Base-by-base conservation (phyloP, 169 alveolate genomes). In the Eimeria necatrix region DNA sequence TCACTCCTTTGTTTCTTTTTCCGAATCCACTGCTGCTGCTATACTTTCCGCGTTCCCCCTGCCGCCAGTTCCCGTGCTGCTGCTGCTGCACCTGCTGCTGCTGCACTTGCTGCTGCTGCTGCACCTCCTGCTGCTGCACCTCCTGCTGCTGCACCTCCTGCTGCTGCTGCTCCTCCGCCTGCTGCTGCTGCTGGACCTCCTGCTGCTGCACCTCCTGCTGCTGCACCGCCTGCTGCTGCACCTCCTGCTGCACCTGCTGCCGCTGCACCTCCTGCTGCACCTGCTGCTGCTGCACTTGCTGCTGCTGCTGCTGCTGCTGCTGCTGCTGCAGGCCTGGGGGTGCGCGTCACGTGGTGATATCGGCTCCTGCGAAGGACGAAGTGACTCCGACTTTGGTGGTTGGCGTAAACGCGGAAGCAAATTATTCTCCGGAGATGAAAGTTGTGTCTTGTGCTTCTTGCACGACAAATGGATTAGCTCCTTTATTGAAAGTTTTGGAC, bases 401-500 rank as follows among this genome's bases (percentile, higher is more conserved):
- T 98, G 99, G 99, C 60, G 99, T 99, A 70, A 99, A 99, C 96
- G 99, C 99, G 97, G 95, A 95, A 89, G 94, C 98, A 86, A 96
- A 97, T 86, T 99, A 99, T 98, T 97, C 97, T n/a, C 94, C 98
- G 24, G 96, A 96, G 95, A 95, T 97, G 97, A 95, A 98, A 94
- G 98, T 99, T 46, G 99, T 99, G 60, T 99, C 99, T 56, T 99
- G 99, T 97, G 99, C 99, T 68, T 99, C 99, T 88, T 99, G 99
- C 98, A 99, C 99, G 60, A 99, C 99, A 74, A 99, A 99, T 97
- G 99, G 99, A 95, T 97, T 99, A 70, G 99, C 99, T 26, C 99
- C 99, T 52, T 94, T 99, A 14, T 99, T 99, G 93, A 99, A 99
- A 97, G 99, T 99, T 48, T 81, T 99, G 93, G 95, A 99, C 94